A percentile compares a stretch with the other conserved stretches of the same genome.
Conservation (phyloP, 768 basidiomycete species). For the Dentipellis sp. region DNA sequence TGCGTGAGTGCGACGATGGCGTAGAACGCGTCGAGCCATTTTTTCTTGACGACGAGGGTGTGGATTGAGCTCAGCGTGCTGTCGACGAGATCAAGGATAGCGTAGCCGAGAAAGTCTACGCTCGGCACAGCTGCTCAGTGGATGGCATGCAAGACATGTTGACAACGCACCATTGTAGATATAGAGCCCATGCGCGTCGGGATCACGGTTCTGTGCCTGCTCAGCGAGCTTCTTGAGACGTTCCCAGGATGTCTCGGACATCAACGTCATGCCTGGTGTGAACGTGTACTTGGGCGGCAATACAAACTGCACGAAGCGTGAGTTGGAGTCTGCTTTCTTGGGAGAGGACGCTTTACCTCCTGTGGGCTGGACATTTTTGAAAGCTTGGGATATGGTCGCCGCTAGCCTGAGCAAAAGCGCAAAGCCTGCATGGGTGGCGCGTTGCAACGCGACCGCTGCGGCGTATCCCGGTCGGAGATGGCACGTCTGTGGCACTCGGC, state of each 20-base stretch:
- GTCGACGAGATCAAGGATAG: constrained; percentile 11
- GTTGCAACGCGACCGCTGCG: background rate
- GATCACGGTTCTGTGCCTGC: constrained; percentile 9
- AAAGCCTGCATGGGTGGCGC: no score
- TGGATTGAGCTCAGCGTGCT: constrained; percentile 8
- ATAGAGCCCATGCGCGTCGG: constrained; percentile 12
- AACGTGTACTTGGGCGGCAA: background rate
- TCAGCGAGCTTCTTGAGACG: background rate
- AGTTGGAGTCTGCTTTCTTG: background rate
- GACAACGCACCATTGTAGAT: constrained; percentile 12
- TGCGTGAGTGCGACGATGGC: constrained; percentile 3
- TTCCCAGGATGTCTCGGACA: background rate
- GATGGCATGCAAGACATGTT: background rate
- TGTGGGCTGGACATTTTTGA: background rate
- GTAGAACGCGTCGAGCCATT: constrained; percentile 8
- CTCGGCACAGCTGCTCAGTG: no score
- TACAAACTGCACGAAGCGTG: background rate
- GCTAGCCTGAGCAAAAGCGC: no score
- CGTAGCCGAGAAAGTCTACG: constrained; percentile 12
- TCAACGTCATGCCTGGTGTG: background rate
- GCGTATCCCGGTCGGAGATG: background rate
- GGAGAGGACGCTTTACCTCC: background rate
- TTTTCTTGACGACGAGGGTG: constrained; percentile 6
- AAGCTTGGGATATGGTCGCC: background rate
- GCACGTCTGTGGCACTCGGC: background rate